These are phyloP conservation scores for Micractinium conductrix DNA, from an alignment of 139 green algal genomes.

Conservation along the genomic window DNA sequence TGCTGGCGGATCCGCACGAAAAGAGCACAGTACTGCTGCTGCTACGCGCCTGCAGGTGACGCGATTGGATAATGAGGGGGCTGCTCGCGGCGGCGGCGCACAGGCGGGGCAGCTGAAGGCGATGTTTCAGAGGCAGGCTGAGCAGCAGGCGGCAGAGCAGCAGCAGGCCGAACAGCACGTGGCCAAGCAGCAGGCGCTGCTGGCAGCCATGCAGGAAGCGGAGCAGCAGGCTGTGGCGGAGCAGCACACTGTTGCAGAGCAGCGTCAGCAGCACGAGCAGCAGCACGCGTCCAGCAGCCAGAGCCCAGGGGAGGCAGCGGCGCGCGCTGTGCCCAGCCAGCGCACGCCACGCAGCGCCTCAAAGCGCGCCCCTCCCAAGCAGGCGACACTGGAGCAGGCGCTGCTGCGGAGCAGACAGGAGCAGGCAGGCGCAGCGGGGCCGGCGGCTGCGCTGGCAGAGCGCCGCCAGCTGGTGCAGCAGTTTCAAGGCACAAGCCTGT, in stretches of 20 bases:
- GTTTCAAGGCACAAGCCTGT: neutral
- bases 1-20: no score
- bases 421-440: neutral
- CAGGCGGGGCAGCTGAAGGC: constrained; percentile 44
- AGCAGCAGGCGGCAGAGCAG: neutral
- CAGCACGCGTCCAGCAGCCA: neutral
- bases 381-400: neutral
- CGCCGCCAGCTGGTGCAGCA: constrained; percentile 7
- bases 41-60: neutral
- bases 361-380: neutral
- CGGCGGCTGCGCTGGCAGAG: neutral
- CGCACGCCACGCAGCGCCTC: no score
- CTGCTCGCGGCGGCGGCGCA: constrained; percentile 30
- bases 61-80: neutral
- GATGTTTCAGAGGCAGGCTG: neutral
- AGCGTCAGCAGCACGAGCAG: neutral
- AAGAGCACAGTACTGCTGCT: no score
- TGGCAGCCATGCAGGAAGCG: neutral
- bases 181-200: neutral
- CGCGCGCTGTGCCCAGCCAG: neutral
- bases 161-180: neutral
- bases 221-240: neutral
- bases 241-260: neutral
- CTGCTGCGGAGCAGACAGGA: neutral
- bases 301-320: neutral